A percentile compares a stretch with the other conserved stretches of the same genome.
phyloP scores from a whole-genome alignment of 441 rosid genomes.

The Gossypium schwendimanii region DNA sequence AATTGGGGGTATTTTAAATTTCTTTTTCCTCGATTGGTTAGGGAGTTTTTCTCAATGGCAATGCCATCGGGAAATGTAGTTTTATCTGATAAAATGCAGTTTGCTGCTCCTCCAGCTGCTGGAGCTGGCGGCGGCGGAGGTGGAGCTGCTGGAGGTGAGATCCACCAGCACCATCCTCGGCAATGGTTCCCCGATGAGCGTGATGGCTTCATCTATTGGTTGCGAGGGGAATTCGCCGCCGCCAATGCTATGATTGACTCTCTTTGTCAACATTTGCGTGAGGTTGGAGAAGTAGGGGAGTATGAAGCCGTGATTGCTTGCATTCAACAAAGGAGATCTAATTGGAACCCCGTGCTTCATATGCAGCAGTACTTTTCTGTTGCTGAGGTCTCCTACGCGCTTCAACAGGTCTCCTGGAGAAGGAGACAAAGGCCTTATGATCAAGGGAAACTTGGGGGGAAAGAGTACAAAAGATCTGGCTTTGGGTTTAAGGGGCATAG shows the following conservation, averaged over 20 bases:
- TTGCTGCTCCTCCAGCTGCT: conserved; percentile 17
- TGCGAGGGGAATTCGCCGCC: not conserved
- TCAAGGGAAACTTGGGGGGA: conserved; percentile 43
- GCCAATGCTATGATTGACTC: conserved; percentile 4
- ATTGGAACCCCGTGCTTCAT: conserved; percentile 33
- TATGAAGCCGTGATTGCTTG: not conserved
- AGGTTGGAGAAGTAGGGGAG: not conserved
- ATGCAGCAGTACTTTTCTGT: conserved; percentile 79
- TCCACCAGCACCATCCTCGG: not conserved
- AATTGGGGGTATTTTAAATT: not conserved
- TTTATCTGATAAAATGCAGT: conserved; percentile 55
- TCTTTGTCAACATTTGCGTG: not conserved
- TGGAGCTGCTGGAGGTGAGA: not conserved
- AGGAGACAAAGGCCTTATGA: conserved; percentile 50
- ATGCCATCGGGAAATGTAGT: conserved; percentile 30
- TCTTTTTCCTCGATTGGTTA: not conserved
- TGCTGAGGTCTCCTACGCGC: conserved; percentile 43
- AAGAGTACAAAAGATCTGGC: conserved; percentile 46
- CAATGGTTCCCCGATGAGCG: conserved; percentile 3
- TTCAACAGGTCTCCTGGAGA: conserved; percentile 59
- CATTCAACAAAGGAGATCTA: not conserved
- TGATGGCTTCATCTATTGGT: conserved; percentile 4
- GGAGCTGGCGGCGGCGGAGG: conserved; percentile 5
- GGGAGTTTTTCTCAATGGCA: conserved; percentile 5
- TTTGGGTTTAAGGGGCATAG: conserved; percentile 45